Evolutionary conservation across 1,284 basidiomycete genomes (phyloP).

Genomic region (Coniophora puteana): DNA sequence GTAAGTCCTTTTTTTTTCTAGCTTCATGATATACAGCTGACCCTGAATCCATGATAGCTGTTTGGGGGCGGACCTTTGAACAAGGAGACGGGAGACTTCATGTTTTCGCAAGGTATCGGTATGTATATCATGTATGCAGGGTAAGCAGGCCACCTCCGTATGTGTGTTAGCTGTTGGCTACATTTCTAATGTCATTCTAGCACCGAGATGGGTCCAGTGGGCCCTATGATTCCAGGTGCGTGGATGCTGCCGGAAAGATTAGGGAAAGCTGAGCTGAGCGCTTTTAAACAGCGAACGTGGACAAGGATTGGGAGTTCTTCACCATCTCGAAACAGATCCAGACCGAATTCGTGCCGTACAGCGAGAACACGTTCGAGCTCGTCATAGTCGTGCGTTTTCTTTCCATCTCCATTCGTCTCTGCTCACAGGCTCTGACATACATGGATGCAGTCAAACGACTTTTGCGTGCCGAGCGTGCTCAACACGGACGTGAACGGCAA

Average conservation of each 20-base stretch:
- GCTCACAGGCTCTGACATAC: neutral
- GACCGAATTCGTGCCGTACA: conserved; percentile 8
- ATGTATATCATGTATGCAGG: conserved; percentile 20
- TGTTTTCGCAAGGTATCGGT: conserved; percentile 19
- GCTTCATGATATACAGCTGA: neutral
- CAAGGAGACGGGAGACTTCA: conserved; percentile 21
- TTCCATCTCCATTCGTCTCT: neutral
- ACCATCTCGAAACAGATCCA: conserved; percentile 5
- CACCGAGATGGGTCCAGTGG: conserved; percentile 16
- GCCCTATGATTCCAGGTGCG: conserved; percentile 15
- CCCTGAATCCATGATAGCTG: conserved; percentile 13
- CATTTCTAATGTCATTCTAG: conserved; percentile 4
- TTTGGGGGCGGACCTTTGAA: conserved; percentile 27
- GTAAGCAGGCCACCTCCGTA: conserved; percentile 14
- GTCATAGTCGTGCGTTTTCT: conserved; percentile 9
- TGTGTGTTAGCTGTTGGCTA: neutral
- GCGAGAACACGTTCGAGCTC: conserved; percentile 16
- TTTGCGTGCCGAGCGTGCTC: conserved; percentile 6
- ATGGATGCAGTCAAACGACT: neutral
- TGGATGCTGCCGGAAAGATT: neutral
- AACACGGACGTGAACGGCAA: conserved; percentile 17
- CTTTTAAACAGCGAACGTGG: conserved; percentile 8
- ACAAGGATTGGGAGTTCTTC: conserved; percentile 25
- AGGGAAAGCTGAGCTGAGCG: no score
- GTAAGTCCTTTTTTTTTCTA: neutral